Evolutionary conservation across 441 rosid species (phyloP).

Genomic region (Aleurites moluccanus): DNA sequence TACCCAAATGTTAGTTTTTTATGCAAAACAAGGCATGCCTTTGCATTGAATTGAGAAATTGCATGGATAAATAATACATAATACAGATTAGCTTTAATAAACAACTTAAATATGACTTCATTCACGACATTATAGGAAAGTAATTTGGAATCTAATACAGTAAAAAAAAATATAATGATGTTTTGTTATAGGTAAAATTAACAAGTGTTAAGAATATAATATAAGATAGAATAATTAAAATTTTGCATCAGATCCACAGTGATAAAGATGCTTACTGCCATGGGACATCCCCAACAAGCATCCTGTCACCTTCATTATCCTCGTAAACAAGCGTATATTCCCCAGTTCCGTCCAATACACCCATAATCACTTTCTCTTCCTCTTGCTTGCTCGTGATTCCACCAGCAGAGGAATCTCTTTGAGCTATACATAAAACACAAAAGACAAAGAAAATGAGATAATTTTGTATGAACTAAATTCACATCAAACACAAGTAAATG

Average conservation of each 20-base stretch:
- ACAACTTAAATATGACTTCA: too few relatives aligned
- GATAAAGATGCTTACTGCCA: slow-evolving; percentile 53
- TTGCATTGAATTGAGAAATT: slow-evolving; percentile 10
- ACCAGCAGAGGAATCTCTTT: slow-evolving; percentile 32
- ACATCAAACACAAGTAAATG: slow-evolving; percentile 14
- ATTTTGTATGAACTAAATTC: slow-evolving; percentile 1
- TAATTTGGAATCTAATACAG: slow-evolving; percentile 31
- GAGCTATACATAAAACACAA: slow-evolving; percentile 24
- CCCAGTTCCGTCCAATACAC: slow-evolving; percentile 30
- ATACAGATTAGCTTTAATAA: neutral
- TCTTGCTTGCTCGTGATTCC: slow-evolving; percentile 29
- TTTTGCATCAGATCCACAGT: slow-evolving; percentile 35
- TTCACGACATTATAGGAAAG: neutral
- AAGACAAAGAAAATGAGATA: slow-evolving; percentile 19
- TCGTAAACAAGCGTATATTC: slow-evolving; percentile 52
- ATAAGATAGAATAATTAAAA: slow-evolving; percentile 14
- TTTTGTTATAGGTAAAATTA: slow-evolving; percentile 20
- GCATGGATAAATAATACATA: neutral
- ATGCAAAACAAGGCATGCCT: neutral
- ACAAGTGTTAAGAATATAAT: slow-evolving; percentile 30
- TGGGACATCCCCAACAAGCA: slow-evolving; percentile 53
- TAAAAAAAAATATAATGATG: slow-evolving; percentile 5
- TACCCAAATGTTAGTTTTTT: neutral
- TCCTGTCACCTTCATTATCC: slow-evolving; percentile 58
- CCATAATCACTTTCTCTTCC: slow-evolving; percentile 26